Percentiles rank a stretch among this genome's conserved stretches.
These are phyloP conservation scores for Cubamyces sp. DNA, from an alignment of 768 basidiomycete species.

Conservation along the genomic window DNA sequence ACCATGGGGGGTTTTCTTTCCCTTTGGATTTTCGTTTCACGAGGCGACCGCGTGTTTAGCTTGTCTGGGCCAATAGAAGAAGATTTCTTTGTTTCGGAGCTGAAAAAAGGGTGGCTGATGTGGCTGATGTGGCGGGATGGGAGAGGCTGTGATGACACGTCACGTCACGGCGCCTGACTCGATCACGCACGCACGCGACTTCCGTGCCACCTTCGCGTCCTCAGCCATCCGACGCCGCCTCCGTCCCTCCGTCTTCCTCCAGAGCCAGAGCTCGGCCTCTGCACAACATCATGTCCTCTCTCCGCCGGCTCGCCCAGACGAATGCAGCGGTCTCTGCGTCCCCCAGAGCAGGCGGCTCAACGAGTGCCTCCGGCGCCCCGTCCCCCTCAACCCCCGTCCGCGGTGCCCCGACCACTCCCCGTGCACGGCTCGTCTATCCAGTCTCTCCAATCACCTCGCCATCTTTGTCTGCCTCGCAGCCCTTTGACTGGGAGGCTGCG, in stretches of 20 bases:
- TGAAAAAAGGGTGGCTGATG: conserved; percentile 12
- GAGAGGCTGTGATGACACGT: conserved; percentile 18
- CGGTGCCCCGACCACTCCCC: conserved; percentile 42
- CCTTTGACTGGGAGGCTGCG: conserved; percentile 90
- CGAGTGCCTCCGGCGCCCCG: conserved; percentile 31
- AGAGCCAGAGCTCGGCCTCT: background rate
- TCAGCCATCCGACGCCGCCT: background rate
- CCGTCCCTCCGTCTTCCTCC: background rate
- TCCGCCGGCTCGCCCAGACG: conserved; percentile 33
- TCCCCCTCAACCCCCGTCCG: conserved; percentile 40
- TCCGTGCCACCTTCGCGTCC: conserved; percentile 21
- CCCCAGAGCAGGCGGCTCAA: conserved; percentile 14
- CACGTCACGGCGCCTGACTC: conserved; percentile 18
- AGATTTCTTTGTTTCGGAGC: conserved; percentile 13
- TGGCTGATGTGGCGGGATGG: conserved; percentile 20
- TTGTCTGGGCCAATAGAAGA: conserved; percentile 12
- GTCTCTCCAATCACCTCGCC: conserved; percentile 65
- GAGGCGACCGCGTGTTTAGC: conserved; percentile 11
- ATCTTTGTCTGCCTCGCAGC: conserved; percentile 73
- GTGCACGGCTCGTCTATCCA: conserved; percentile 49
- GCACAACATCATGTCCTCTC: conserved; percentile 22
- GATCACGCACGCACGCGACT: conserved; percentile 25
- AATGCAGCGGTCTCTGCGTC: conserved; percentile 32
- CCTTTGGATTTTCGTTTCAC: conserved; percentile 25
- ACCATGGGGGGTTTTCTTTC: conserved; percentile 19